These are phyloP conservation scores for Catenaria anguillulae DNA, from an alignment of 371 early-diverging fungal genomes.

Conservation along the genomic window DNA sequence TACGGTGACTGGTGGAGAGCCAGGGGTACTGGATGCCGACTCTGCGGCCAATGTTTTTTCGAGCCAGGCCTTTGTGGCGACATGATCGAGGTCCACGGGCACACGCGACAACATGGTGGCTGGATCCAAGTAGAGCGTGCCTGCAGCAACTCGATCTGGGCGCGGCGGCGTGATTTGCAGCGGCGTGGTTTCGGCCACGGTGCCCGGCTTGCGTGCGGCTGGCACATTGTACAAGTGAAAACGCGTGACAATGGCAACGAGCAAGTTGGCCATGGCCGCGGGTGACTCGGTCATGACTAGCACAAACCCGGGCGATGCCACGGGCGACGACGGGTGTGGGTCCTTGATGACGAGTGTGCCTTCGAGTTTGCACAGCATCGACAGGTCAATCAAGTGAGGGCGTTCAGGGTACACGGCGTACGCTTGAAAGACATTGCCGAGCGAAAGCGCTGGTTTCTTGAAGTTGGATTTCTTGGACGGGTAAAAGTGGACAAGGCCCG, in stretches of 20 bases:
- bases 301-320: constrained; percentile 13
- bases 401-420: constrained; percentile 55
- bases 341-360: constrained; percentile 21
- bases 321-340: constrained; percentile 10
- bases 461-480: constrained; percentile 37
- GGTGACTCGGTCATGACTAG: constrained; percentile 14
- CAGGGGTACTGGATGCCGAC: no score
- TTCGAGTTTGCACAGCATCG: constrained; percentile 21
- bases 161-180: constrained; percentile 18
- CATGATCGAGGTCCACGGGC: constrained; percentile 4
- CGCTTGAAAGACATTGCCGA: constrained; percentile 39
- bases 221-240: constrained; percentile 15
- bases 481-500: constrained; percentile 34
- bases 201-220: constrained; percentile 16
- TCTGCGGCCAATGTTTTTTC: background rate
- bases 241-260: constrained; percentile 15
- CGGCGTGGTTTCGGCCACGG: constrained; percentile 20
- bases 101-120: constrained; percentile 10
- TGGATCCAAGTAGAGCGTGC: background rate
- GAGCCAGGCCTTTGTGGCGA: background rate
- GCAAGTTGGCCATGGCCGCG: constrained; percentile 19
- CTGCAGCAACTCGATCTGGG: constrained; percentile 12
- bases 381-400: constrained; percentile 20
- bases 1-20: no score
- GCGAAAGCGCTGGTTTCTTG: constrained; percentile 30